Percentiles rank a stretch among this genome's conserved stretches.
These are phyloP conservation scores for Centella asiatica DNA, from an alignment of 129 eudicot genomes.

Conservation along the genomic window DNA sequence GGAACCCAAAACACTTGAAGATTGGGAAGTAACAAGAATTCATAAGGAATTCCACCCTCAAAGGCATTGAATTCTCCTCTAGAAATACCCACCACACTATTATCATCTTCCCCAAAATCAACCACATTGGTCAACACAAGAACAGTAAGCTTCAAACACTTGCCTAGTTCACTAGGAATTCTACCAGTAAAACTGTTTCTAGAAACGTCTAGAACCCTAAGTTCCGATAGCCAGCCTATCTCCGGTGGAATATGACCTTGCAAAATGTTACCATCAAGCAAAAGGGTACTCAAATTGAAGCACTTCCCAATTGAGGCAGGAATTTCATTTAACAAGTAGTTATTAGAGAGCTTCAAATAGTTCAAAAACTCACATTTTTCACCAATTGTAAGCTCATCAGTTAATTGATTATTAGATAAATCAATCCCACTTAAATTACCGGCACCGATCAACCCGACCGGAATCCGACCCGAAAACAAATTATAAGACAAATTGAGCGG, in stretches of 20 bases:
- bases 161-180: slow-evolving; percentile 24
- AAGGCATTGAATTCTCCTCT: slow-evolving; percentile 33
- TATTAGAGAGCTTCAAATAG: slow-evolving; percentile 23
- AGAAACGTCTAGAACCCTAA: slow-evolving; percentile 25
- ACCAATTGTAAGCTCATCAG: slow-evolving; percentile 1
- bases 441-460: slow-evolving; percentile 12
- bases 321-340: slow-evolving; percentile 14
- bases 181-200: slow-evolving; percentile 27
- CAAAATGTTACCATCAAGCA: slow-evolving; percentile 27
- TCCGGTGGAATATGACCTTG: slow-evolving; percentile 21
- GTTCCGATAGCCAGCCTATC: slow-evolving; percentile 19
- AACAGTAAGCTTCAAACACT: slow-evolving; percentile 18
- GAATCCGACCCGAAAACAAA: slow-evolving; percentile 21
- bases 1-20: slow-evolving; percentile 31
- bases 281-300: slow-evolving; percentile 17
- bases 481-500: slow-evolving; percentile 24
- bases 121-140: slow-evolving; percentile 25
- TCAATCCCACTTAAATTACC: slow-evolving; percentile 19
- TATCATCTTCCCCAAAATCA: slow-evolving; percentile 11
- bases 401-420: slow-evolving; percentile 24
- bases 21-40: slow-evolving; percentile 21
- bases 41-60: slow-evolving; percentile 25
- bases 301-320: slow-evolving; percentile 20
- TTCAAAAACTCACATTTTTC: slow-evolving; percentile 10
- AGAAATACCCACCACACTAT: slow-evolving; percentile 2